Evolutionary conservation across 2,329 filamentous ascomycete genomes (phyloP).

Genomic region (Trichoderma atroviride): DNA sequence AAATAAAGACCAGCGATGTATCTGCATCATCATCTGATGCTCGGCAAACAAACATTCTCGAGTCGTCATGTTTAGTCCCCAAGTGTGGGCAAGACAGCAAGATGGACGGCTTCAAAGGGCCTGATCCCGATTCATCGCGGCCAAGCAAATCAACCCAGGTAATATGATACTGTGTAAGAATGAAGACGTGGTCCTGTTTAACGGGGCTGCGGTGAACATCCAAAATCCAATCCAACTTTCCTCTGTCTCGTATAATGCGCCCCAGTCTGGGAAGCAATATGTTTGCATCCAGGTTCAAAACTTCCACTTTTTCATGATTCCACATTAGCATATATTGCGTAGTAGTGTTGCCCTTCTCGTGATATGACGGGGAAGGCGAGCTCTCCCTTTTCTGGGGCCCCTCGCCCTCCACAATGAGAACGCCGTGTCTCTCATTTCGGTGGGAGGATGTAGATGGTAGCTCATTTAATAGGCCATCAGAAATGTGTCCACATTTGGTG

Average conservation of each 20-base stretch:
- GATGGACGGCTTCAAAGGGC: constrained; percentile 31
- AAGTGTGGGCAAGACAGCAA: constrained; percentile 38
- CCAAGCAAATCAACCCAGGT: constrained; percentile 50
- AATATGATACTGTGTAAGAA: constrained; percentile 59
- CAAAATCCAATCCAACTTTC: constrained; percentile 51
- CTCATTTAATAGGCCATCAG: constrained; percentile 42
- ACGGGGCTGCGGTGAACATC: constrained; percentile 55
- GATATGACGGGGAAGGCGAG: constrained; percentile 25
- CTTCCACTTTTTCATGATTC: constrained; percentile 41
- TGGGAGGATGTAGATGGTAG: constrained; percentile 38
- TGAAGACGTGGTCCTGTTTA: constrained; percentile 54
- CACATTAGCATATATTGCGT: constrained; percentile 41
- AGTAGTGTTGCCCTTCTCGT: constrained; percentile 10
- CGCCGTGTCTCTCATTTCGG: constrained; percentile 45
- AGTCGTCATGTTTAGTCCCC: constrained; percentile 32
- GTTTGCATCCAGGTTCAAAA: constrained; percentile 43
- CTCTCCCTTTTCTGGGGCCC: constrained; percentile 32
- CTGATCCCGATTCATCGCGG: constrained; percentile 24
- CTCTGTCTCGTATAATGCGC: constrained; percentile 32
- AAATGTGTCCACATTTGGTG: constrained; percentile 49
- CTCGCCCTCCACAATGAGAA: constrained; percentile 46
- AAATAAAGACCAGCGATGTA: constrained; percentile 39
- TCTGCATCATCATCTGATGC: constrained; percentile 31
- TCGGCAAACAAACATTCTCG: constrained; percentile 38
- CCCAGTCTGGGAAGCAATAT: constrained; percentile 36